Conservation (phyloP, 1,284 basidiomycete species). For the Moesziomyces antarcticus region DNA sequence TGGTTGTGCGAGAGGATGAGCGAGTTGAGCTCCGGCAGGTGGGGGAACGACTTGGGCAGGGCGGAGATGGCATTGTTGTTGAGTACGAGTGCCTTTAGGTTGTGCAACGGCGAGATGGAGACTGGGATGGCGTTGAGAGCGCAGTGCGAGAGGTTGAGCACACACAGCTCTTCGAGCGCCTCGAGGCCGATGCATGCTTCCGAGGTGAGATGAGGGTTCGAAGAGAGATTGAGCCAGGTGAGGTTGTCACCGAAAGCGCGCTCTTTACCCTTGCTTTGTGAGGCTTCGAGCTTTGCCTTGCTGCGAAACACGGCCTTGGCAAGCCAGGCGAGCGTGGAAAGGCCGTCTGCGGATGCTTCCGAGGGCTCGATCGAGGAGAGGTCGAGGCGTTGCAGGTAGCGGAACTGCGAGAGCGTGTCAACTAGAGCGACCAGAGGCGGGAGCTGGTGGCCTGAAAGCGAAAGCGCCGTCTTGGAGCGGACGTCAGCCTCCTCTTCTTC, state of each 20-base stretch:
- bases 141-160: slow-evolving; percentile 57
- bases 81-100: slow-evolving; percentile 61
- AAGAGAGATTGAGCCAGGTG: slow-evolving; percentile 42
- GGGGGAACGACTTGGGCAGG: slow-evolving; percentile 46
- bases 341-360: slow-evolving; percentile 38
- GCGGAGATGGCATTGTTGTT: slow-evolving; percentile 52
- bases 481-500: slow-evolving; percentile 13
- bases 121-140: slow-evolving; percentile 35
- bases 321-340: slow-evolving; percentile 49
- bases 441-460: slow-evolving; percentile 51
- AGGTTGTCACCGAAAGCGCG: slow-evolving; percentile 36
- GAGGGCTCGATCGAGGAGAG: slow-evolving; percentile 55
- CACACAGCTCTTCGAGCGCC: slow-evolving; percentile 42
- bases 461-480: slow-evolving; percentile 44
- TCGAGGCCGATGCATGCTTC: slow-evolving; percentile 38
- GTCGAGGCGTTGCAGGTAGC: slow-evolving; percentile 55
- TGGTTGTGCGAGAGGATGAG: slow-evolving; percentile 63
- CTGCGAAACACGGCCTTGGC: slow-evolving; percentile 52
- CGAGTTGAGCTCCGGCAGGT: slow-evolving; percentile 65
- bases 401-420: slow-evolving; percentile 58
- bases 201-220: slow-evolving; percentile 24
- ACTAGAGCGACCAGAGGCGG: slow-evolving; percentile 47
- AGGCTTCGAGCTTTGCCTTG: slow-evolving; percentile 4
- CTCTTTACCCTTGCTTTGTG: slow-evolving; percentile 21
- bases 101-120: slow-evolving; percentile 32